phyloP scores from a whole-genome alignment of 2,329 filamentous ascomycete species.

The Triangularia verruculosa region DNA sequence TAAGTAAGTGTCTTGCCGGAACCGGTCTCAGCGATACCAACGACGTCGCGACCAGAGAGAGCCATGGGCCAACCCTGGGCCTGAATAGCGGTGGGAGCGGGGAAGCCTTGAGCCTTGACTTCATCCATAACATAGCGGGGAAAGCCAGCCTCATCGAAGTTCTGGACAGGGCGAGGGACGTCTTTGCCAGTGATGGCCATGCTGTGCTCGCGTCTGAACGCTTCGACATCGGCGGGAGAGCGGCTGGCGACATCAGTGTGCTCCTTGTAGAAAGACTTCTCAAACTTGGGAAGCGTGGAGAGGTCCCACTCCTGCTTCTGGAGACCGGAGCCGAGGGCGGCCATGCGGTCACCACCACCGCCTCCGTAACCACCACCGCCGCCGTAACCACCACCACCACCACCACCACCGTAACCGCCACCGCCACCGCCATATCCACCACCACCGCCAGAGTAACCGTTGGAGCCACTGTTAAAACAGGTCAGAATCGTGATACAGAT shows the following conservation, averaged over 20 bases:
- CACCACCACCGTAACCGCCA: constrained; percentile 41
- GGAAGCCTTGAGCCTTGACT: constrained; percentile 96
- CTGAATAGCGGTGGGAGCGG: constrained; percentile 91
- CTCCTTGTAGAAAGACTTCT: constrained; percentile 99
- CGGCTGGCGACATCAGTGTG: constrained; percentile 73
- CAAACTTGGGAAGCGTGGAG: constrained; percentile 82
- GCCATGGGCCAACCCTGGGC: constrained; percentile 99
- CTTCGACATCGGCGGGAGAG: constrained; percentile 75
- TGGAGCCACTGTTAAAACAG: constrained; percentile 24
- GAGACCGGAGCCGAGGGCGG: constrained; percentile 79
- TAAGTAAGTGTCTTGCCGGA: constrained; percentile 99
- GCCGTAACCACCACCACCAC: constrained; percentile 38
- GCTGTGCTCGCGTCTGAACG: constrained; percentile 79
- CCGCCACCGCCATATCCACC: constrained; percentile 39
- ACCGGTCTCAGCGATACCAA: constrained; percentile 98
- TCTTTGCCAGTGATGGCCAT: constrained; percentile 79
- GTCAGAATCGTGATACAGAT: constrained; percentile 18
- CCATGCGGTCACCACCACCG: constrained; percentile 90
- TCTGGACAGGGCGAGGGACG: constrained; percentile 91
- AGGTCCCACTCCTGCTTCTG: constrained; percentile 90
- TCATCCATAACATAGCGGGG: constrained; percentile 96
- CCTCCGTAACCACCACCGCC: constrained; percentile 45
- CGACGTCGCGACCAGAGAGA: constrained; percentile 93
- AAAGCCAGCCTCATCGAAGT: constrained; percentile 96
- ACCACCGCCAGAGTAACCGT: constrained; percentile 45